Percentiles rank a stretch among this genome's conserved stretches.
These are phyloP conservation scores for Anthostomella pinea DNA, from an alignment of 2,329 filamentous ascomycete species.

Conservation along the genomic window DNA sequence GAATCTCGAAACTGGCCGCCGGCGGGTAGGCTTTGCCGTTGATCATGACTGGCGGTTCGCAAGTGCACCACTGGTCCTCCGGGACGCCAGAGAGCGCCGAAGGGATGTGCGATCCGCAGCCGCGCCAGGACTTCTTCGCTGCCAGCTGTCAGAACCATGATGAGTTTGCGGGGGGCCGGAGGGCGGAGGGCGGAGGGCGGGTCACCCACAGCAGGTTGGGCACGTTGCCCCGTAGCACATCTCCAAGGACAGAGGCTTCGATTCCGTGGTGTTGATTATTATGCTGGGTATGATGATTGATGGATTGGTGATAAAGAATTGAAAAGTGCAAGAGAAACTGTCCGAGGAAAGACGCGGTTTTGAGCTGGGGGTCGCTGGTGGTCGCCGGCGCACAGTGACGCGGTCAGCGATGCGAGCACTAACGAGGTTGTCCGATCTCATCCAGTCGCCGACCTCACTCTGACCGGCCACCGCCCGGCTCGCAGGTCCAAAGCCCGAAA, in stretches of 20 bases:
- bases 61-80: conserved; percentile 47
- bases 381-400: conserved; percentile 12
- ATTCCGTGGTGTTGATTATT: conserved; percentile 3
- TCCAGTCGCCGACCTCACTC: conserved; percentile 19
- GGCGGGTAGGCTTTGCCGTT: conserved; percentile 46
- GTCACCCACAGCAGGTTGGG: conserved; percentile 19
- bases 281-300: conserved; percentile 1
- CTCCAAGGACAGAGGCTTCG: conserved; percentile 2
- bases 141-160: too few species aligned
- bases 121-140: conserved; percentile 50
- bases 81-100: conserved; percentile 42
- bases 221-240: conserved; percentile 28
- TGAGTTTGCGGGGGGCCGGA: too few species aligned
- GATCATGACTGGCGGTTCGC: conserved; percentile 42
- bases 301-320: neutral
- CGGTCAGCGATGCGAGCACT: conserved; percentile 16
- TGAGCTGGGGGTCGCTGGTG: neutral
- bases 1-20: conserved; percentile 37
- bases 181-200: neutral
- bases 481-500: too few species aligned
- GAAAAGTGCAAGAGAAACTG: conserved; percentile 1
- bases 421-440: conserved; percentile 12
- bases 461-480: too few species aligned
- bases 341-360: neutral
- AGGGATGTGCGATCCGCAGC: conserved; percentile 47